Percentiles rank a stretch among this genome's conserved stretches.
Conservation (phyloP, 345 rosid genomes). For the Pistacia vera region DNA sequence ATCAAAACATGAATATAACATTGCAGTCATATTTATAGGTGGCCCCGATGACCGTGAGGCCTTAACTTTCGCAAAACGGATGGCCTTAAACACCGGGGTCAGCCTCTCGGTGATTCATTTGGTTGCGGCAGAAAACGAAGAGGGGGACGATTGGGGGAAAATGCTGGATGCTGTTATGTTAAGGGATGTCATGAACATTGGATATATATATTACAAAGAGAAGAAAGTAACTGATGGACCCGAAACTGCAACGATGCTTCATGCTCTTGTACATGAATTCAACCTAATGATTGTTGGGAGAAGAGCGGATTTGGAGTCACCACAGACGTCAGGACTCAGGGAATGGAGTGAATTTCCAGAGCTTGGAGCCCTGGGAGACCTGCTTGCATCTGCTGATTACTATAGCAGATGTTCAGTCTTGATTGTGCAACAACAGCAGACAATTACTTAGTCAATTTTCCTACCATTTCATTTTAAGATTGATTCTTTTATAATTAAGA, state of each 20-base stretch:
- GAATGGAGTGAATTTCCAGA: slow-evolving; percentile 74
- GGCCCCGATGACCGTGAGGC: slow-evolving; percentile 72
- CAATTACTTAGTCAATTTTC: neutral
- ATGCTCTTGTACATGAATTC: slow-evolving; percentile 29
- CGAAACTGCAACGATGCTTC: slow-evolving; percentile 30
- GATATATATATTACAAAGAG: slow-evolving; percentile 24
- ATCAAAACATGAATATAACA: neutral
- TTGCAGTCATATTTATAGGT: slow-evolving; percentile 52
- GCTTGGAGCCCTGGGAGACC: slow-evolving; percentile 67
- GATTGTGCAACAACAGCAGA: slow-evolving; percentile 59
- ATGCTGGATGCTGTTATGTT: slow-evolving; percentile 36
- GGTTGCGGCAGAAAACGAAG: slow-evolving; percentile 4
- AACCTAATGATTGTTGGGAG: slow-evolving; percentile 63
- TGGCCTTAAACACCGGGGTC: slow-evolving; percentile 35
- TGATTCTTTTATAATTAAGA: no score
- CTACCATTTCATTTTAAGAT: no score
- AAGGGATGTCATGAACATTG: slow-evolving; percentile 27
- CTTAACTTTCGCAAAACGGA: slow-evolving; percentile 43
- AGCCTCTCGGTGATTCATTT: slow-evolving; percentile 36
- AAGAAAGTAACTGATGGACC: slow-evolving; percentile 44
- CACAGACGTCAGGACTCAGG: slow-evolving; percentile 44
- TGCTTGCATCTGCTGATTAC: slow-evolving; percentile 55
- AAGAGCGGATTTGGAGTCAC: slow-evolving; percentile 27
- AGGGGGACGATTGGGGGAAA: slow-evolving; percentile 29
- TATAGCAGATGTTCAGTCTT: slow-evolving; percentile 41